These are phyloP conservation scores for Vicia villosa DNA, from an alignment of 306 rosid genomes.

Conservation along the genomic window DNA sequence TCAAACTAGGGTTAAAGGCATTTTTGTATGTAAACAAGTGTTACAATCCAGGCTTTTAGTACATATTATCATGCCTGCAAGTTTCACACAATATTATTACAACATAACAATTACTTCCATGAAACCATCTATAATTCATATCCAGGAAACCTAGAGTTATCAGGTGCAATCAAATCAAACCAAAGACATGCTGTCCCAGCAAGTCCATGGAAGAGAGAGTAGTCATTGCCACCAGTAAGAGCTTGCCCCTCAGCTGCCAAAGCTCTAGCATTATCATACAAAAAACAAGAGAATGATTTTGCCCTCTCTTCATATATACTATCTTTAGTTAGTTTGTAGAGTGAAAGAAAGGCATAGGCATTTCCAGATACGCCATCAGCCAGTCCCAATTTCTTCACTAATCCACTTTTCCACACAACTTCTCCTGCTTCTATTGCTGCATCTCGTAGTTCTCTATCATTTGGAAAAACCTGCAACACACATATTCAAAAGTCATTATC, in stretches of 20 bases:
- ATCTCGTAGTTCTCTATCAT: conserved; percentile 74
- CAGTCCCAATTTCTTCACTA: conserved; percentile 79
- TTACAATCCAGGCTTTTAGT: neutral
- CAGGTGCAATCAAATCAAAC: conserved; percentile 70
- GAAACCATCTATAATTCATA: conserved; percentile 66
- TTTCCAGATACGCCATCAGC: conserved; percentile 89
- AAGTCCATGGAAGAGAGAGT: conserved; percentile 84
- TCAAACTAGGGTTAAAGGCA: too few species aligned
- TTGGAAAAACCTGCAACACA: conserved; percentile 57
- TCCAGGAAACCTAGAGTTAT: conserved; percentile 78
- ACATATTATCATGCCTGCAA: neutral
- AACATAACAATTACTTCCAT: neutral
- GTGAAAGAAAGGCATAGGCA: conserved; percentile 81
- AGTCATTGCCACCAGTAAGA: conserved; percentile 39
- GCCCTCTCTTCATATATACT: conserved; percentile 74
- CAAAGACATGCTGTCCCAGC: conserved; percentile 85
- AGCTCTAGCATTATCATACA: conserved; percentile 54
- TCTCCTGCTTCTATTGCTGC: conserved; percentile 98
- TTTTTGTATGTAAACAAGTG: neutral
- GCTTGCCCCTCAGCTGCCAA: conserved; percentile 24
- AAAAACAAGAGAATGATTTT: conserved; percentile 67
- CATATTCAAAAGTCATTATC: neutral
- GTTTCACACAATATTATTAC: neutral
- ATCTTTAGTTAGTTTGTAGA: conserved; percentile 67
- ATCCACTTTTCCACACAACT: conserved; percentile 90